These are phyloP conservation scores for Lathyrus oleraceus DNA, from an alignment of 306 rosid species.

Conservation along the genomic window DNA sequence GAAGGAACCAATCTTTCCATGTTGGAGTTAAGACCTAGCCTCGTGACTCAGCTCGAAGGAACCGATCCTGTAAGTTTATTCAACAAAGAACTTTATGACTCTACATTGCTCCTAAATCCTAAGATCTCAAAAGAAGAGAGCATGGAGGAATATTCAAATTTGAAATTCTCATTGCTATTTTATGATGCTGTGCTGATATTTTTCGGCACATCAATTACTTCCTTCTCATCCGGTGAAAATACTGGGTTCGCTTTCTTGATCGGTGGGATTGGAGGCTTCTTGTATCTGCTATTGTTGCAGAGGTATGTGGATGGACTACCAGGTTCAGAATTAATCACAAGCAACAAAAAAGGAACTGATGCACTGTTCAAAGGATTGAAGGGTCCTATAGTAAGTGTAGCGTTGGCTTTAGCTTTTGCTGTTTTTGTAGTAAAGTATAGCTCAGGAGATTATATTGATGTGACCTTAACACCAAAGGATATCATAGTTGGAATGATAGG, in stretches of 20 bases:
- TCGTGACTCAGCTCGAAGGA: slow-evolving; percentile 51
- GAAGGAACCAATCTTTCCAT: slow-evolving; percentile 66
- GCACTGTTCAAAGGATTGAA: slow-evolving; percentile 46
- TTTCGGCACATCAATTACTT: slow-evolving; percentile 59
- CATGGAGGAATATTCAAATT: slow-evolving; percentile 74
- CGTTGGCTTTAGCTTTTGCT: slow-evolving; percentile 55
- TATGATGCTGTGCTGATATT: slow-evolving; percentile 70
- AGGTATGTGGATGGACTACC: slow-evolving; percentile 86
- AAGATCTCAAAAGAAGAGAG: slow-evolving; percentile 63
- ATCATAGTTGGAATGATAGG: slow-evolving; percentile 76
- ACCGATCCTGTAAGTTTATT: slow-evolving; percentile 47
- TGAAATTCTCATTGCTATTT: slow-evolving; percentile 80
- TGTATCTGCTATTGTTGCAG: slow-evolving; percentile 81
- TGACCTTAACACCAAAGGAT: slow-evolving; percentile 57
- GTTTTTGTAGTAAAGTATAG: slow-evolving; percentile 49
- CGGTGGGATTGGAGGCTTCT: slow-evolving; percentile 81
- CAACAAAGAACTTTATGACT: slow-evolving; percentile 40
- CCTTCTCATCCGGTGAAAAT: slow-evolving; percentile 55
- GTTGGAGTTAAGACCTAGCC: slow-evolving; percentile 73
- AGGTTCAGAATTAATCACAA: slow-evolving; percentile 46
- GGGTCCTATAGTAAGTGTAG: slow-evolving; percentile 57
- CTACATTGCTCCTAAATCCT: slow-evolving; percentile 24
- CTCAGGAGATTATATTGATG: slow-evolving; percentile 58
- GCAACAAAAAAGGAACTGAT: slow-evolving; percentile 33
- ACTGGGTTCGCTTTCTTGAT: slow-evolving; percentile 62